A percentile compares a stretch with the other conserved stretches of the same genome.
Evolutionary conservation across 139 green algal genomes (phyloP).

Genomic region (Volvox reticuliferus): DNA sequence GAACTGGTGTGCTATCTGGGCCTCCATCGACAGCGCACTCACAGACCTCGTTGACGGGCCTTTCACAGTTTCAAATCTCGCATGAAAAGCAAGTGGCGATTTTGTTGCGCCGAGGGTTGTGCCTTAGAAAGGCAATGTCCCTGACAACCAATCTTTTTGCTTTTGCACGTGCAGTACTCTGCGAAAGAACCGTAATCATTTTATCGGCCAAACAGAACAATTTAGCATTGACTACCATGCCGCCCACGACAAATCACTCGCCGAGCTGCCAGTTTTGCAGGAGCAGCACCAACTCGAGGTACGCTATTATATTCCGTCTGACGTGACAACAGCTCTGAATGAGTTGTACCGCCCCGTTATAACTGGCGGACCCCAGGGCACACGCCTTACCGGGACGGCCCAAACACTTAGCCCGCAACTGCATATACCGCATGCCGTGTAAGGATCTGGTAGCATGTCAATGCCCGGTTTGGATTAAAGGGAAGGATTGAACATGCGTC

Average conservation of each 20-base stretch:
- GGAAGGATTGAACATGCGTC: too few species aligned
- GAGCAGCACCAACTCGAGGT: slow-evolving; percentile 29
- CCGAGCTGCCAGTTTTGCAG: slow-evolving; percentile 28
- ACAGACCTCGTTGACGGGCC: neutral
- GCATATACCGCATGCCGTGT: too few species aligned
- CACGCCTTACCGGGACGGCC: too few species aligned
- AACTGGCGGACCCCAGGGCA: too few species aligned
- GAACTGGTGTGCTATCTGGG: slow-evolving; percentile 11
- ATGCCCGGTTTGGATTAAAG: too few species aligned
- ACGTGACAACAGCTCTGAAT: too few species aligned
- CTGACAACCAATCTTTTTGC: too few species aligned
- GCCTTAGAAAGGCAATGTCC: neutral
- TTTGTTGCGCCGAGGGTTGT: neutral
- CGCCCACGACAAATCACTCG: slow-evolving; percentile 22
- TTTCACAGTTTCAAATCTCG: slow-evolving; percentile 27
- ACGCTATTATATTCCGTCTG: neutral
- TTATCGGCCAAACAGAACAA: slow-evolving; percentile 27
- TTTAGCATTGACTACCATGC: slow-evolving; percentile 27
- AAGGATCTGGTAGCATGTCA: too few species aligned
- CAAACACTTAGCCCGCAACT: too few species aligned
- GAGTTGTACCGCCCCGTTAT: too few species aligned
- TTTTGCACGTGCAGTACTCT: neutral
- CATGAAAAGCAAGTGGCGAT: slow-evolving; percentile 33
- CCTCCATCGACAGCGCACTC: neutral
- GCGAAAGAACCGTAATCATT: slow-evolving; percentile 41